A percentile compares a stretch with the other conserved stretches of the same genome.
Conservation (phyloP, 176 grass and related monocot genomes). For the Thalia dealbata region DNA sequence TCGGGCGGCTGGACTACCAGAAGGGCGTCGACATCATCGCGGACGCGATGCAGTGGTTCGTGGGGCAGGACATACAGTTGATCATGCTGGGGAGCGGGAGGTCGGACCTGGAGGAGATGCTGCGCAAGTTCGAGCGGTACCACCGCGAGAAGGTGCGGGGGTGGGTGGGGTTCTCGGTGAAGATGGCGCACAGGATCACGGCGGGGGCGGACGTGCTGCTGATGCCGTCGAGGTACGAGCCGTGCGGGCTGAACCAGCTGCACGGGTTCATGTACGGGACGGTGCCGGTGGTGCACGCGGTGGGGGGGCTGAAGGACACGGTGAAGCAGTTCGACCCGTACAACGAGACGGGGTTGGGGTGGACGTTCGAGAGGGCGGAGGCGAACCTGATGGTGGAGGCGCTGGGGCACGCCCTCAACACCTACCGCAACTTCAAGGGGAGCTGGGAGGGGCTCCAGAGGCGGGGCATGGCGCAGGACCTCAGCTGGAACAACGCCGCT, state of each 20-base stretch:
- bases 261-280: slow-evolving; percentile 98
- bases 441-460: slow-evolving; percentile 82
- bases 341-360: slow-evolving; percentile 57
- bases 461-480: slow-evolving; percentile 90
- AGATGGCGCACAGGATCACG: slow-evolving; percentile 78
- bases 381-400: slow-evolving; percentile 72
- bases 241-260: slow-evolving; percentile 83
- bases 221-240: slow-evolving; percentile 94
- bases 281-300: slow-evolving; percentile 79
- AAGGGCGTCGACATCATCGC: slow-evolving; percentile 90
- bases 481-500: slow-evolving; percentile 89
- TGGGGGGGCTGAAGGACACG: slow-evolving; percentile 82
- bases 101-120: slow-evolving; percentile 75
- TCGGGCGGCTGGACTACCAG: slow-evolving; percentile 80
- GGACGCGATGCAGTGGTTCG: slow-evolving; percentile 91
- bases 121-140: slow-evolving; percentile 57
- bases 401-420: slow-evolving; percentile 71
- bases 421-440: slow-evolving; percentile 52
- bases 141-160: slow-evolving; percentile 51
- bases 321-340: slow-evolving; percentile 75
- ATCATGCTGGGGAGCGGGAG: slow-evolving; percentile 79
- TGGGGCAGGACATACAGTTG: slow-evolving; percentile 68
- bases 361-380: slow-evolving; percentile 71
- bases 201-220: slow-evolving; percentile 73
- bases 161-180: slow-evolving; percentile 90